Evolutionary conservation across 441 rosid genomes (phyloP).

Genomic region (Erodium moschatum): DNA sequence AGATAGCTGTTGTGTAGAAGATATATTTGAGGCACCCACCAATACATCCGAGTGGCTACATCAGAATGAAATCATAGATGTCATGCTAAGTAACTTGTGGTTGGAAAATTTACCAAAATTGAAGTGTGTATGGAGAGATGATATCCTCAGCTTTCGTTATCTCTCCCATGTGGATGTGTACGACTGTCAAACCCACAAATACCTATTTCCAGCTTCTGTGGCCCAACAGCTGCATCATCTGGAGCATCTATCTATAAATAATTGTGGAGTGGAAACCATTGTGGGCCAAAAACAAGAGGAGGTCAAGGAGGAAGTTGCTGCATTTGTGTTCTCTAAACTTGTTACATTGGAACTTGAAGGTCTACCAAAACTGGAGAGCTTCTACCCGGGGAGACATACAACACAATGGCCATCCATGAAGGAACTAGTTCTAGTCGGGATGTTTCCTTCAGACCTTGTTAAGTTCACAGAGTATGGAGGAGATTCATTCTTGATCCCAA

Average conservation of each 20-base stretch:
- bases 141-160: slow-evolving; percentile 17
- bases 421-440: not conserved
- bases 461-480: too few relatives aligned
- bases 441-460: too few relatives aligned
- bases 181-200: slow-evolving; percentile 15
- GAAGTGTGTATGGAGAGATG: too few relatives aligned
- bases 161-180: not conserved
- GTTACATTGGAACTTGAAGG: not conserved
- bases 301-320: not conserved
- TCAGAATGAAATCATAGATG: not conserved
- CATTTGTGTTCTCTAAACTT: slow-evolving; percentile 20
- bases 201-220: slow-evolving; percentile 11
- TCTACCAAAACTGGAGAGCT: slow-evolving; percentile 6
- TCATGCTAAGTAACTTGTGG: not conserved
- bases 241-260: too few relatives aligned
- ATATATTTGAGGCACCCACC: not conserved
- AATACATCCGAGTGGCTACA: not conserved
- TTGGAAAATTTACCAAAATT: not conserved
- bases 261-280: too few relatives aligned
- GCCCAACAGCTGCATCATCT: too few relatives aligned
- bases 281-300: too few relatives aligned
- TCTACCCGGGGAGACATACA: slow-evolving; percentile 9
- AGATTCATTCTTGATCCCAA: not conserved
- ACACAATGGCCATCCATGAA: slow-evolving; percentile 13
- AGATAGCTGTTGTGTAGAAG: not conserved